Evolutionary conservation across 2,329 filamentous ascomycete genomes (phyloP), one percentile per base, ranked within the genome.

Genomic region (Exophiala alcalophila): DNA sequence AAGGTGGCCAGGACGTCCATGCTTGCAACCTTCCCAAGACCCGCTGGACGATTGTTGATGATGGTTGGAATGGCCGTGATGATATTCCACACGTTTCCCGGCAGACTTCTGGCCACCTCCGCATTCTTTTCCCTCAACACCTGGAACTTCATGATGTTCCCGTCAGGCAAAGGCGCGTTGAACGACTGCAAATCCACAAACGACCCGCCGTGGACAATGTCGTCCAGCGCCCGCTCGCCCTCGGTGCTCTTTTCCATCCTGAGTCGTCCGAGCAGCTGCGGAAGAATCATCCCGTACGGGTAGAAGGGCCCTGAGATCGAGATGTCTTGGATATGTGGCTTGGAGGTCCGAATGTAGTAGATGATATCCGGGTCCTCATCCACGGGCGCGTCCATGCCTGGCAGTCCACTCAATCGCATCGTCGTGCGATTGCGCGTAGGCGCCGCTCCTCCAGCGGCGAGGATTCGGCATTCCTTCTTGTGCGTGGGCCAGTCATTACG

Each of bases 301-400:
- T 42, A 42, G 38, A 15, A 47, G 10, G 43, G 43, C 2, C 43
- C 43, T 8, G 43, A 47, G 7, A 47, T 30, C 5, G 43, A 35
- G 12, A 43, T 28, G 16, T 43, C 38, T 18, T 43, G 12, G 28
- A 43, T 18, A 21, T 47, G 38, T 7, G 43, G 43, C 9, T 8
- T 42, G 10, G 26, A 33, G 6, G 38, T 37, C 29, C 41, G 32
- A 21, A 41, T 16, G 20, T 45, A 41, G 36, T 41, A 45, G 27
- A 45, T 45, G 8, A 27, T 23, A 20, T 45, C 36, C 20, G 36
- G 42, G 23, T 41, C 36, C 9, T 19, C 1, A 9, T 15, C 11
- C 29, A 8, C 24, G 21, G 42, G 18, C 8, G n/a, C 5, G 32
- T 31, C 20, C 14, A 4, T 11, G 2, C 15, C 8, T 11, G n/a